Evolutionary conservation across 1,284 basidiomycete genomes (phyloP), one percentile per base, ranked within the genome.

Genomic region (Athelia sp.): DNA sequence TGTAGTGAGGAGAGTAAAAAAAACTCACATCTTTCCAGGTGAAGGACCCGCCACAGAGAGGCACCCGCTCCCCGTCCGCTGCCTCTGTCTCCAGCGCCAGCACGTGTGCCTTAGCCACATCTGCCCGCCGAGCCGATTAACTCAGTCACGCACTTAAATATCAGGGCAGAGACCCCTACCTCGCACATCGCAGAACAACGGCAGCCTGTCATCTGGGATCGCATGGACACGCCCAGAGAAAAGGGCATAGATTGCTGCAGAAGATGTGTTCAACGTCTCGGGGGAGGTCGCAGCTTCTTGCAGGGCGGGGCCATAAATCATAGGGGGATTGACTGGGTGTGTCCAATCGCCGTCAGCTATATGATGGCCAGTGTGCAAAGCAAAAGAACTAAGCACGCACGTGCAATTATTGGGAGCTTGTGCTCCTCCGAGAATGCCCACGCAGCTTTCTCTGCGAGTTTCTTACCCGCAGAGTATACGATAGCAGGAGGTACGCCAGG

Each of bases 371-470:
- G 9, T 40, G 15, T n/a, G 36, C 36, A 17, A n/a, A 8, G n/a
- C n/a, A 6, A 4, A 6, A 9, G 36, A 40, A n/a, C 19, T 4
- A n/a, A 40, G 36, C 8, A 40, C 36, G 15, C 15, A 40, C 36
- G 36, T 9, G 36, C 36, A 9, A 40, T 31, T 6, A 47, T 15
- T 31, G 18, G 14, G 18, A 34, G 46, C 2, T 47, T 15, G 3
- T n/a, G 14, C 14, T 47, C 46, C 32, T 35, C 23, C 29, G 32
- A 17, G 15, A 18, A 47, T 21, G 26, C 32, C 46, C 46, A 47
- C 22, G 46, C 46, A 10, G 46, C 46, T 31, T 32, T 31, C 19
- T 47, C 46, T 19, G 46, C 26, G 11, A 47, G 46, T 15, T 47
- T 47, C 23, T 47, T 47, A 3, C 24, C 26, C 23, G 46, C 32